Percentiles rank a stretch among this genome's conserved stretches.
Conservation (phyloP, 345 rosid genomes). For the Populus tremula region DNA sequence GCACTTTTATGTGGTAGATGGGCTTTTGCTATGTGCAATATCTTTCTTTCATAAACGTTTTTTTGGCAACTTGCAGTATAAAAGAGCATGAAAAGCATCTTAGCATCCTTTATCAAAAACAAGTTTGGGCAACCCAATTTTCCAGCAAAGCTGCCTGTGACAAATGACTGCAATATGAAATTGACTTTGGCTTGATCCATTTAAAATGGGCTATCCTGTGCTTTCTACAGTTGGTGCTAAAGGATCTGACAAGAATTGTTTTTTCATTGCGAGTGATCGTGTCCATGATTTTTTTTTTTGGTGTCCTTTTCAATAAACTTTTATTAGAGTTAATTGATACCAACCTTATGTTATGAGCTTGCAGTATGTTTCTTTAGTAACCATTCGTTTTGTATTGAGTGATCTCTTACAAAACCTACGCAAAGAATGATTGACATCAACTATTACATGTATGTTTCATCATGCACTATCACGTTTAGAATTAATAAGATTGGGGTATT, state of each 20-base stretch:
- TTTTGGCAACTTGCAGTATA: too few relatives aligned
- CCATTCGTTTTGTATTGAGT: conserved; percentile 92
- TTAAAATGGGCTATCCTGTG: not conserved
- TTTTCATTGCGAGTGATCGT: conserved; percentile 65
- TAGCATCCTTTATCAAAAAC: too few relatives aligned
- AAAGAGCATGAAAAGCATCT: too few relatives aligned
- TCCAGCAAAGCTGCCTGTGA: too few relatives aligned
- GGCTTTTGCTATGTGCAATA: too few relatives aligned
- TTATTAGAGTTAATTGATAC: not conserved
- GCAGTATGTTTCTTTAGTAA: conserved; percentile 36
- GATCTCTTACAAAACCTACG: conserved; percentile 84
- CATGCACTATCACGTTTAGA: conserved; percentile 2
- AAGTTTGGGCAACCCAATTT: too few relatives aligned
- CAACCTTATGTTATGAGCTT: conserved; percentile 3
- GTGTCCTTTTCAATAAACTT: not conserved
- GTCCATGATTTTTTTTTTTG: not conserved
- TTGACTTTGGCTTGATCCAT: not conserved
- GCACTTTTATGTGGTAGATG: too few relatives aligned
- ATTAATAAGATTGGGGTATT: not conserved
- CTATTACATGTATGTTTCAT: conserved; percentile 43
- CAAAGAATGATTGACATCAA: conserved; percentile 82
- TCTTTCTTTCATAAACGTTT: too few relatives aligned
- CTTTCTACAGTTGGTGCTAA: conserved; percentile 83
- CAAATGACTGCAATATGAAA: too few relatives aligned
- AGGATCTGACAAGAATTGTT: conserved; percentile 87